Percentiles rank a stretch among this genome's conserved stretches.
phyloP scores from a whole-genome alignment of 1,284 basidiomycete species.

The Ganoderma boninense region DNA sequence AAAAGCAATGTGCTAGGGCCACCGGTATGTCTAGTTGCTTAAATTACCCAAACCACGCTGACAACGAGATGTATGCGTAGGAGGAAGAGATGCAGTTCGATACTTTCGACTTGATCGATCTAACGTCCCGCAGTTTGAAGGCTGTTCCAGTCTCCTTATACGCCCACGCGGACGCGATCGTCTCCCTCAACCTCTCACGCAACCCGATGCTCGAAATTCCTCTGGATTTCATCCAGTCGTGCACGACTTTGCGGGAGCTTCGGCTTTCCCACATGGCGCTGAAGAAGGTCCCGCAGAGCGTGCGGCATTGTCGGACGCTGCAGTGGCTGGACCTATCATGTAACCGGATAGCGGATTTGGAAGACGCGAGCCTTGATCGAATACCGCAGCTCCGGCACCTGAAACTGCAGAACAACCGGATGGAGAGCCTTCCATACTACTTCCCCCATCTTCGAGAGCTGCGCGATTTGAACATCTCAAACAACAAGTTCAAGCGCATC shows the following conservation, averaged over 20 bases:
- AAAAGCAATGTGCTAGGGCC: slow-evolving; percentile 76
- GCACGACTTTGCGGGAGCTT: slow-evolving; percentile 85
- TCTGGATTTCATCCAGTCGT: slow-evolving; percentile 95
- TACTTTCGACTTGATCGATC: slow-evolving; percentile 85
- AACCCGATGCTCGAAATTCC: slow-evolving; percentile 98
- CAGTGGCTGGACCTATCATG: slow-evolving; percentile 91
- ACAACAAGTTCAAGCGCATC: slow-evolving; percentile 92
- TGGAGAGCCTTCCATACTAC: slow-evolving; percentile 88
- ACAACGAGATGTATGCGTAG: slow-evolving; percentile 40
- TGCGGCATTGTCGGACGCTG: slow-evolving; percentile 81
- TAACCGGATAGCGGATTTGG: slow-evolving; percentile 92
- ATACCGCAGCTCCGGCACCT: slow-evolving; percentile 80
- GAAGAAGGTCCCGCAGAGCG: slow-evolving; percentile 90
- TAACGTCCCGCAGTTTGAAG: slow-evolving; percentile 85
- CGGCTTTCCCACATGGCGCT: slow-evolving; percentile 94
- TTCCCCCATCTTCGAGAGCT: slow-evolving; percentile 82
- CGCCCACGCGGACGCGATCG: slow-evolving; percentile 86
- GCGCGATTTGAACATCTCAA: slow-evolving; percentile 91
- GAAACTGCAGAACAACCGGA: slow-evolving; percentile 92
- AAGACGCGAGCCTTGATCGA: slow-evolving; percentile 85
- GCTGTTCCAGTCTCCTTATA: slow-evolving; percentile 94
- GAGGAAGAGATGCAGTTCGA: slow-evolving; percentile 81
- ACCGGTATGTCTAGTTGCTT: slow-evolving; percentile 55
- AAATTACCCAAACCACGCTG: neutral
- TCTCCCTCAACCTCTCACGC: slow-evolving; percentile 89